Percentiles rank a stretch among this genome's conserved stretches.
Conservation (phyloP, 1,284 basidiomycete species). For the Xerocomus cyaneibrunnescens region DNA sequence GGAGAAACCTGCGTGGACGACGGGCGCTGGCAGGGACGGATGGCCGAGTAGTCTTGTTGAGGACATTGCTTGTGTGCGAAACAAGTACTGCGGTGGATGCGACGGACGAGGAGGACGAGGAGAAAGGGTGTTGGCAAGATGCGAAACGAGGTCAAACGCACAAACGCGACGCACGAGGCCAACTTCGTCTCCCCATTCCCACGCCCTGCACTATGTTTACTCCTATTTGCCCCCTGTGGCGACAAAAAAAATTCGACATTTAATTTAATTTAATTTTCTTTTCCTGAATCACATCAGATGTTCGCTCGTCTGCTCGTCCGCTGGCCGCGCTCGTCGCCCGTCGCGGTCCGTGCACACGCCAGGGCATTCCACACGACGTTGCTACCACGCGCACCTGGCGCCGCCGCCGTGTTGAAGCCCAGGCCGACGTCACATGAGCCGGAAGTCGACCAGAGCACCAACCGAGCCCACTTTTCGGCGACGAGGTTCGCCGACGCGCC, state of each 20-base stretch:
- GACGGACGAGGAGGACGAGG: conserved; percentile 14
- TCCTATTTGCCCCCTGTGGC: conserved; percentile 26
- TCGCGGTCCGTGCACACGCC: conserved; percentile 12
- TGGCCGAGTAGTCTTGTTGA: conserved; percentile 47
- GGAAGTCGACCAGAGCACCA: conserved; percentile 13
- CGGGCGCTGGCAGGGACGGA: conserved; percentile 68
- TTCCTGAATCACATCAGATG: conserved; percentile 12
- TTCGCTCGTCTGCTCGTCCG: conserved; percentile 31
- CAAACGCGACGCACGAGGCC: conserved; percentile 31
- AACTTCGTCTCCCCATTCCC: conserved; percentile 22
- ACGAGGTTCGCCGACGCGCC: conserved; percentile 29
- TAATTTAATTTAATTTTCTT: not conserved
- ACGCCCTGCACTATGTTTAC: conserved; percentile 22
- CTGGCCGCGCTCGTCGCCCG: conserved; percentile 21
- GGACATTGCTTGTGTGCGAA: conserved; percentile 38
- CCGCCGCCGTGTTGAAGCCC: conserved; percentile 17
- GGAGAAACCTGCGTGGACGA: conserved; percentile 65
- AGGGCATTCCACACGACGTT: conserved; percentile 19
- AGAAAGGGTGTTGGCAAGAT: conserved; percentile 13
- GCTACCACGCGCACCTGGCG: conserved; percentile 6
- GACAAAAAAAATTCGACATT: not conserved
- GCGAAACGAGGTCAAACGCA: conserved; percentile 10
- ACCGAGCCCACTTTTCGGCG: conserved; percentile 30
- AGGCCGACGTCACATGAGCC: not conserved
- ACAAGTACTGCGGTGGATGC: conserved; percentile 1